phyloP scores from a whole-genome alignment of 139 green algal genomes.

The Auxenochlorella protothecoides region DNA sequence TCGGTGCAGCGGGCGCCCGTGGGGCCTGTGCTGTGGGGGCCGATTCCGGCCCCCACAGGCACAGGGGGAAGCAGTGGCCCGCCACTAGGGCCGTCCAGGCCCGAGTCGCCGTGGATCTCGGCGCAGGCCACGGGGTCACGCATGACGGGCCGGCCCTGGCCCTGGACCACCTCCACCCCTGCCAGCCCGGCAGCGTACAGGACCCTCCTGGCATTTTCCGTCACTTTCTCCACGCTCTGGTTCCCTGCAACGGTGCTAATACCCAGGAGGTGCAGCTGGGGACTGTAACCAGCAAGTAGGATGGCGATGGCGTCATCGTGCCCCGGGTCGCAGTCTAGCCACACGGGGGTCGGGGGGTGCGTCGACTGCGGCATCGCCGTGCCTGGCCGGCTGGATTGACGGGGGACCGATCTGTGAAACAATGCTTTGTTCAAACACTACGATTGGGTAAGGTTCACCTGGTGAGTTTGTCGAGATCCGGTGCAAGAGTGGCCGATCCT shows the following conservation, averaged over 20 bases:
- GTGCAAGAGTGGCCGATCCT: too few species aligned
- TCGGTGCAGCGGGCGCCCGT: too few species aligned
- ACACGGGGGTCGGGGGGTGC: constrained; percentile 23
- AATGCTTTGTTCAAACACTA: too few species aligned
- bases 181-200: constrained; percentile 50
- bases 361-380: too few species aligned
- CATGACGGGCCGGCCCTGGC: constrained; percentile 64
- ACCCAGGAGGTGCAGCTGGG: constrained; percentile 59
- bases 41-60: too few species aligned
- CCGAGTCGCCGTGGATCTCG: constrained; percentile 87
- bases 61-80: constrained; percentile 14
- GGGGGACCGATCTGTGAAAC: too few species aligned
- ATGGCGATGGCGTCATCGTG: constrained; percentile 92
- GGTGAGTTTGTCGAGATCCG: too few species aligned
- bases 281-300: constrained; percentile 63
- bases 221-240: constrained; percentile 71
- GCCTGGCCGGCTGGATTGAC: too few species aligned
- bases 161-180: constrained; percentile 48
- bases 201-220: constrained; percentile 70
- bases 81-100: constrained; percentile 40
- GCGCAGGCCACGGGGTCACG: constrained; percentile 57
- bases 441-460: too few species aligned
- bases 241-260: constrained; percentile 84
- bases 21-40: too few species aligned
- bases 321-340: constrained; percentile 80